Evolutionary conservation across 306 rosid genomes (phyloP), one percentile per base, ranked within the genome.

Genomic region (Pachyrhizus erosus): DNA sequence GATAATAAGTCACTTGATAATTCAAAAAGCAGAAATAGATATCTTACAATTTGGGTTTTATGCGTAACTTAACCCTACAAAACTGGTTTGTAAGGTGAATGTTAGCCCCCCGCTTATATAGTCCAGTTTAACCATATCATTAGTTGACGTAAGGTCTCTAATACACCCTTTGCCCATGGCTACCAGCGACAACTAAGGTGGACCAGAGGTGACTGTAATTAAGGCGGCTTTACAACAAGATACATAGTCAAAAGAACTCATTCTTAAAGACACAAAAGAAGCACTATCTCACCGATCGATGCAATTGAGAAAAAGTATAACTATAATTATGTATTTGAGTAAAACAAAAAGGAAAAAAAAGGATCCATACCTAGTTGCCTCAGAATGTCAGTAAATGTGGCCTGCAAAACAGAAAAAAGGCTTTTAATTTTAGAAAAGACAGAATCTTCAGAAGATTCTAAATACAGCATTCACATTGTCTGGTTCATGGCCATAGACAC

Each of bases 351-450:
- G 0, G 75, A 0, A 40, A 81, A 40, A 81, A 62, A 70, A 14
- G 31, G 8, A 78, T 14, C 80, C 86, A 15, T 84, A 96, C 99
- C 99, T 3, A 96, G 97, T 81, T 80, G 89, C 90, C 91, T 93
- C 89, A 96, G 93, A 86, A 96, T 96, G 89, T 96, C 99, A 0
- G 98, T 96, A 87, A 96, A 96, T 70, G 99, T 96, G 57, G 99
- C 99, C 99, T 96, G 94, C 98, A 82, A 79, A 46, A 87, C 21
- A 45, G 68, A 37, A 71, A 42, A 70, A 39, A 9, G 15, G 46
- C 2, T 12, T 74, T 83, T 7, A 88, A 39, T 57, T 77, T 57
- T 31, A 55, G 58, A 17, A 7, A 20, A 68, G 15, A 70, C 9
- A 45, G 68, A 21, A 78, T 15, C 48, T 65, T 60, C 29, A n/a